These are phyloP conservation scores for Phyllosticta paracitricarpa DNA, from an alignment of 2,329 filamentous ascomycete species.

Conservation along the genomic window DNA sequence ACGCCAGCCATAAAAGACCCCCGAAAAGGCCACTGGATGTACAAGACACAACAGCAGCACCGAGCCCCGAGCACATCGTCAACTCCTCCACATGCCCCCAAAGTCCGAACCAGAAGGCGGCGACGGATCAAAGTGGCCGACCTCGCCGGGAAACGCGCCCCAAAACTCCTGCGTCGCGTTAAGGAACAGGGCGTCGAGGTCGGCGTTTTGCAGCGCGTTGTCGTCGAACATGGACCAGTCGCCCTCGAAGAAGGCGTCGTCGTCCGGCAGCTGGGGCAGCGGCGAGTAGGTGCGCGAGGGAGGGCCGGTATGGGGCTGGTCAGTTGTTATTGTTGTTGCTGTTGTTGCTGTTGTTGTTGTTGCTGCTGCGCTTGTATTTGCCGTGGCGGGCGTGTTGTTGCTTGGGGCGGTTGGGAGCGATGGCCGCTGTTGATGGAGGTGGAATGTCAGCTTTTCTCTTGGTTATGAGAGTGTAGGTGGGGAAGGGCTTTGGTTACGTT, in stretches of 20 bases:
- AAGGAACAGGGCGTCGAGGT: conserved; percentile 29
- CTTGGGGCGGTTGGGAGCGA: neutral
- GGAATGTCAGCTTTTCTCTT: neutral
- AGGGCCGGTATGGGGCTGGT: neutral
- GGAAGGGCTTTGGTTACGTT: neutral
- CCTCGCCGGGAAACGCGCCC: conserved; percentile 29
- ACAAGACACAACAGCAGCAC: no score
- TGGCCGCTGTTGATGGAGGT: neutral
- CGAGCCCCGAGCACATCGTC: no score
- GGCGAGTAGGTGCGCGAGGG: neutral
- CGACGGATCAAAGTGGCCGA: conserved; percentile 15
- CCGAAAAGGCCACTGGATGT: no score
- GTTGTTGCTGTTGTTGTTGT: neutral
- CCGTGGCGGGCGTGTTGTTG: neutral
- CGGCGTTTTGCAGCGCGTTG: conserved; percentile 25
- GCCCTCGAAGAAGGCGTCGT: conserved; percentile 16
- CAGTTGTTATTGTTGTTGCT: neutral
- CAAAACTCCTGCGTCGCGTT: conserved; percentile 31
- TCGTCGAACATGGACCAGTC: conserved; percentile 24
- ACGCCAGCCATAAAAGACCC: no score
- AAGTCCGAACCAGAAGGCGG: neutral
- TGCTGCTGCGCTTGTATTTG: neutral
- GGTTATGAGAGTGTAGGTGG: conserved; percentile 1
- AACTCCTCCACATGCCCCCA: neutral
- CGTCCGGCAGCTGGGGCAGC: neutral